A percentile compares a stretch with the other conserved stretches of the same genome.
Evolutionary conservation across 2,329 filamentous ascomycete species (phyloP).

Genomic region (Sordariomycetes sp.): DNA sequence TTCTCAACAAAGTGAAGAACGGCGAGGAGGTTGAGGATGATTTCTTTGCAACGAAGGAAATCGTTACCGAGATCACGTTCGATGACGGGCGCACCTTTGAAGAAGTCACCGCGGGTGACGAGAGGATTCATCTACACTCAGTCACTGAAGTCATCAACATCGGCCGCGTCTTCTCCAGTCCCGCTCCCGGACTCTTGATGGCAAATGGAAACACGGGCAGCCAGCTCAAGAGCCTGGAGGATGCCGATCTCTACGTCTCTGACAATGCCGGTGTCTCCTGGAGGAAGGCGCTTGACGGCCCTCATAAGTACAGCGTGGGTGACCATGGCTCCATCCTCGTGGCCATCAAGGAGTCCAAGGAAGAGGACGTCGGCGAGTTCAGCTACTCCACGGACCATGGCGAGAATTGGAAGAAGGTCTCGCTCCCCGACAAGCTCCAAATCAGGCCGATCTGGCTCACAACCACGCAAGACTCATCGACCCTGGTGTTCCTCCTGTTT

Average conservation of each 20-base stretch:
- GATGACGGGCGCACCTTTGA: constrained; percentile 87
- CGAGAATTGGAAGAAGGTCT: constrained; percentile 61
- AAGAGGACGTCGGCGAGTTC: constrained; percentile 43
- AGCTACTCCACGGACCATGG: constrained; percentile 84
- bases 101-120: constrained; percentile 51
- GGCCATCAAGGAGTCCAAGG: constrained; percentile 62
- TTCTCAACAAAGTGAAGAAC: constrained; percentile 85
- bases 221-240: constrained; percentile 52
- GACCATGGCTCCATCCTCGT: constrained; percentile 84
- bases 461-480: constrained; percentile 86
- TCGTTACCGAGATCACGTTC: constrained; percentile 78
- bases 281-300: constrained; percentile 60
- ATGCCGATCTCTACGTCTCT: constrained; percentile 77
- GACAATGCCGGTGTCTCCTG: constrained; percentile 84
- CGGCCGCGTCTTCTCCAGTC: constrained; percentile 84
- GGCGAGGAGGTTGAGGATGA: constrained; percentile 56
- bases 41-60: constrained; percentile 40
- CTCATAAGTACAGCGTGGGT: constrained; percentile 93
- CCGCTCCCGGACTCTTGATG: constrained; percentile 87
- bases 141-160: constrained; percentile 73
- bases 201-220: constrained; percentile 84
- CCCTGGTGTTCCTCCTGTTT: constrained; percentile 75
- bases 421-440: constrained; percentile 53
- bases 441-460: constrained; percentile 64
- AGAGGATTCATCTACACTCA: constrained; percentile 76